phyloP scores from a whole-genome alignment of 179 eudicot species.

The Patellifolia procumbens region DNA sequence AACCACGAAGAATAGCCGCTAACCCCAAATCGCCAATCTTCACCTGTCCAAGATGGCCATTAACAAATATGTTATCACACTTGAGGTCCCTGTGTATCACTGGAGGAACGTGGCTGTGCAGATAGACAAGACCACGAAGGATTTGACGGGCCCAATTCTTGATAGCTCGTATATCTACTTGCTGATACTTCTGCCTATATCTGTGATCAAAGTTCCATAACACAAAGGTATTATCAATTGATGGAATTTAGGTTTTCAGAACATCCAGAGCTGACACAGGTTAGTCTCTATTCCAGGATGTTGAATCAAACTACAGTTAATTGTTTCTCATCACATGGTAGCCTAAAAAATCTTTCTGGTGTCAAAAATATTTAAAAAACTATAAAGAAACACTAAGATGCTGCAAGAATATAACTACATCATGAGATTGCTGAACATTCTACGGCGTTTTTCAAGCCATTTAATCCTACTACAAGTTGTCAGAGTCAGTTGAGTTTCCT shows the following conservation, averaged over 20 bases:
- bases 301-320: not conserved
- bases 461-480: not conserved
- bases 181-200: slow-evolving; percentile 59
- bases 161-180: slow-evolving; percentile 53
- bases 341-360: not conserved
- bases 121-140: slow-evolving; percentile 60
- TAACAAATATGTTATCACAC: slow-evolving; percentile 79
- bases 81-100: slow-evolving; percentile 81
- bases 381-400: not conserved
- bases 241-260: not conserved
- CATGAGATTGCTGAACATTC: not conserved
- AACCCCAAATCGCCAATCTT: slow-evolving; percentile 86
- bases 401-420: not conserved
- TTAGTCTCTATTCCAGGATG: not conserved
- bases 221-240: slow-evolving; percentile 8
- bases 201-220: slow-evolving; percentile 36
- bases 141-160: slow-evolving; percentile 79
- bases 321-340: not conserved
- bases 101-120: slow-evolving; percentile 72
- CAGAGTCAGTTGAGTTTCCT: not conserved
- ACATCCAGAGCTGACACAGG: not conserved
- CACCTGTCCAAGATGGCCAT: slow-evolving; percentile 79
- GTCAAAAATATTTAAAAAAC: not conserved
- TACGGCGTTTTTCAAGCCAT: not conserved
- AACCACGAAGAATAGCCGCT: slow-evolving; percentile 67